These are phyloP conservation scores for Spinacia oleracea DNA, from an alignment of 179 eudicot species.

Conservation along the genomic window DNA sequence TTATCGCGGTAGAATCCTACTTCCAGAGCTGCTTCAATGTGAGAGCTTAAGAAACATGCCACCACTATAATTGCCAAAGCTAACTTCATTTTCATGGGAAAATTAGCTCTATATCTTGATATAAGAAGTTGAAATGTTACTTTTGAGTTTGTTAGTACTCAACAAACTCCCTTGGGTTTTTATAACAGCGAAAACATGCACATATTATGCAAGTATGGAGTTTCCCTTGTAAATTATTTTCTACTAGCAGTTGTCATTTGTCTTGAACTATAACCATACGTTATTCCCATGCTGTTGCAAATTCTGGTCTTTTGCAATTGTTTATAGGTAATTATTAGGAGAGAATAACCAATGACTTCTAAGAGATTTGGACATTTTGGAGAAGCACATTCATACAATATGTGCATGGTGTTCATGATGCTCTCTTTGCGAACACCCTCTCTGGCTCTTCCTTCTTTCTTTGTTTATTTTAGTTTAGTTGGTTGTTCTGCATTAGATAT, in stretches of 20 bases:
- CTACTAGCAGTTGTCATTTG: neutral
- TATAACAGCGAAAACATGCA: neutral
- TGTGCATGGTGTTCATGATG: too few species aligned
- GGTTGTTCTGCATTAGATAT: too few species aligned
- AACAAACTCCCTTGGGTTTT: neutral
- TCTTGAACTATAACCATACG: neutral
- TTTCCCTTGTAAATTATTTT: neutral
- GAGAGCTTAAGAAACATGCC: slow-evolving; percentile 20
- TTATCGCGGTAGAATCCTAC: slow-evolving; percentile 35
- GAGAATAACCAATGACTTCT: neutral
- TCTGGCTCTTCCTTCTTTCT: too few species aligned
- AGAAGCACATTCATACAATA: too few species aligned
- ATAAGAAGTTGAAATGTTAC: neutral
- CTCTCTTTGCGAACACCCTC: too few species aligned
- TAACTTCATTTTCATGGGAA: slow-evolving; percentile 7
- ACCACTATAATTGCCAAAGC: neutral
- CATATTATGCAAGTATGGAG: neutral
- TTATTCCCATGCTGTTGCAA: neutral
- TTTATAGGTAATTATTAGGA: neutral
- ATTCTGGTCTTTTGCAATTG: neutral
- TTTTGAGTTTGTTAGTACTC: neutral
- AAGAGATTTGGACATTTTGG: too few species aligned
- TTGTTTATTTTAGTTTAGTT: too few species aligned
- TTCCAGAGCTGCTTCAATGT: slow-evolving; percentile 23
- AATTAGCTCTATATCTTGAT: neutral